phyloP scores from a whole-genome alignment of 192 early-diverging fungal genomes.

The Thamnidium elegans region DNA sequence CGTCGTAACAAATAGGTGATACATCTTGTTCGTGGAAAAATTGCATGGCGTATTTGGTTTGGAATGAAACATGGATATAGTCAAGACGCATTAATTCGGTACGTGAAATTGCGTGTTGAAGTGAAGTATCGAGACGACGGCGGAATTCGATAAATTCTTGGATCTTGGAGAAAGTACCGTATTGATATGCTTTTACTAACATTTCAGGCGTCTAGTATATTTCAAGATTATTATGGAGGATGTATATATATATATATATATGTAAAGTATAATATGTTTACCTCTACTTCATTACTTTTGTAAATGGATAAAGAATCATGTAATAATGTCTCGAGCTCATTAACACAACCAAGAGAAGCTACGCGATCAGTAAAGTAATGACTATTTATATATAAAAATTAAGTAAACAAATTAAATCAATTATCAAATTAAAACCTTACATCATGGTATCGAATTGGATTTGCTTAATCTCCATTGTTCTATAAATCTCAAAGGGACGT shows the following conservation, averaged over 20 bases:
- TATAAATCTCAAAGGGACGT: conserved; percentile 59
- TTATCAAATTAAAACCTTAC: conserved; percentile 42
- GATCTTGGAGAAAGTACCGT: conserved; percentile 86
- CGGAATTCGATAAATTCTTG: conserved; percentile 86
- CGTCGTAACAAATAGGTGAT: conserved; percentile 53
- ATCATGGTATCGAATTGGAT: conserved; percentile 89
- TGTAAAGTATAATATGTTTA: conserved; percentile 18
- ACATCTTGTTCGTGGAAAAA: conserved; percentile 58
- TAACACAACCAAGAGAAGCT: conserved; percentile 46
- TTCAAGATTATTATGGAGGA: not conserved
- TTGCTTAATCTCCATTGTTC: conserved; percentile 84
- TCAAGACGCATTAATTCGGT: conserved; percentile 68
- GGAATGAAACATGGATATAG: conserved; percentile 45
- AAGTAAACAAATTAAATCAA: not conserved
- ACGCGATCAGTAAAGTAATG: conserved; percentile 66
- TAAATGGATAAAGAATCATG: conserved; percentile 73
- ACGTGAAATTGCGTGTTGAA: conserved; percentile 69
- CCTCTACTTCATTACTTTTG: conserved; percentile 70
- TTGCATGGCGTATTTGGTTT: conserved; percentile 44
- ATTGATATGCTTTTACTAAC: conserved; percentile 80
- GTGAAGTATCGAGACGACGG: conserved; percentile 63
- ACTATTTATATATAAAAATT: conserved; percentile 30
- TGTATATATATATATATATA: not conserved
- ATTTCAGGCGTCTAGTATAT: conserved; percentile 76
- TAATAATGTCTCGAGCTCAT: conserved; percentile 51